A percentile compares a stretch with the other conserved stretches of the same genome.
Evolutionary conservation across 2,329 filamentous ascomycete species (phyloP).

Genomic region (Capronia coronata): DNA sequence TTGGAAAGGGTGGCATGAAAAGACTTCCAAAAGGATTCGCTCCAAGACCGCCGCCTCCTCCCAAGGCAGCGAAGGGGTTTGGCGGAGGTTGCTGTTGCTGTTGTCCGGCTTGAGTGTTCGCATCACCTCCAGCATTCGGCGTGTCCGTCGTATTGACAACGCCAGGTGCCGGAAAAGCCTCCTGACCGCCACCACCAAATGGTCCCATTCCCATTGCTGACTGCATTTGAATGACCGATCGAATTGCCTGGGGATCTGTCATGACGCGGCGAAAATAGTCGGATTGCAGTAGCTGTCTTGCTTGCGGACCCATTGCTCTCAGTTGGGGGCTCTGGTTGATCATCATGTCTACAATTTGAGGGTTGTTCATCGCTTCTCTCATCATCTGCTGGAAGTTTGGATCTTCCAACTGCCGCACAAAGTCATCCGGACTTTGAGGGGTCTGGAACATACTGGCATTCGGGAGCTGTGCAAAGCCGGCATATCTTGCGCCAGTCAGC

Average conservation of each 20-base stretch:
- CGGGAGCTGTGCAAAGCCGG: conserved; percentile 82
- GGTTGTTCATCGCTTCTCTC: conserved; percentile 93
- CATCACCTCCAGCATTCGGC: conserved; percentile 32
- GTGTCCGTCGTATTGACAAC: conserved; percentile 70
- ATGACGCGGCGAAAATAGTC: conserved; percentile 88
- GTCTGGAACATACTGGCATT: conserved; percentile 89
- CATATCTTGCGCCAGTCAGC: conserved; percentile 86
- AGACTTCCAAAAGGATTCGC: conserved; percentile 59
- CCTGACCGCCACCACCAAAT: conserved; percentile 48
- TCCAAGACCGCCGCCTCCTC: conserved; percentile 18
- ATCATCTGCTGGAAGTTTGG: conserved; percentile 79
- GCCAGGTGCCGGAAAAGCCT: conserved; percentile 79
- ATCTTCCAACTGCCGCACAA: conserved; percentile 80
- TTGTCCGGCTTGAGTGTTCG: conserved; percentile 34
- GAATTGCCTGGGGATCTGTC: conserved; percentile 78
- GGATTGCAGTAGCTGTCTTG: conserved; percentile 78
- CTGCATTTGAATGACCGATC: conserved; percentile 77
- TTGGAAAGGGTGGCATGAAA: conserved; percentile 39
- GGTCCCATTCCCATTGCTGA: conserved; percentile 49
- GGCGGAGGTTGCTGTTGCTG: conserved; percentile 24
- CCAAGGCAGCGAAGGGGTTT: conserved; percentile 45
- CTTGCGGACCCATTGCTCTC: conserved; percentile 62
- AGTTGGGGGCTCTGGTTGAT: conserved; percentile 85
- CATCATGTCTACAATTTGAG: conserved; percentile 89
- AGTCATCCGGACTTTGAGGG: conserved; percentile 71